A percentile compares a stretch with the other conserved stretches of the same genome.
Evolutionary conservation across 768 basidiomycete genomes (phyloP).

Genomic region (Gyrodon lividus): DNA sequence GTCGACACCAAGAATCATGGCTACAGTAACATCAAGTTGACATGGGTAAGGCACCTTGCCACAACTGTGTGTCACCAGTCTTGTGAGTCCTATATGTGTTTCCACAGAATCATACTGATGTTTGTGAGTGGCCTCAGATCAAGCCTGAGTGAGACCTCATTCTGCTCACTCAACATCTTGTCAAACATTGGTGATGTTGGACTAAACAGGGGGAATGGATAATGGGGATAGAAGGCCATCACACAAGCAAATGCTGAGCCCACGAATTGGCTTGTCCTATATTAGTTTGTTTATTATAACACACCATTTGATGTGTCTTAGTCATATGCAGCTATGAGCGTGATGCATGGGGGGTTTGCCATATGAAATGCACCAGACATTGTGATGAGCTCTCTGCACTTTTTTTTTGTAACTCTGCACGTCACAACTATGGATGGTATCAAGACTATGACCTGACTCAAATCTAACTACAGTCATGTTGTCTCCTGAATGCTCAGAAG

Average conservation of each 20-base stretch:
- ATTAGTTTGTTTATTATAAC: too few species aligned
- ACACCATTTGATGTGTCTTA: background rate
- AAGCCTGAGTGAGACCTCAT: conserved; percentile 4
- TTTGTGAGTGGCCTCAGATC: conserved; percentile 9
- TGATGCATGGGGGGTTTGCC: too few species aligned
- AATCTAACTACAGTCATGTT: too few species aligned
- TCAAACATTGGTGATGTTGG: background rate
- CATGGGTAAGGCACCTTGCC: conserved; percentile 30
- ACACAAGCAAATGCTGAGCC: background rate
- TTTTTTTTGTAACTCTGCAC: background rate
- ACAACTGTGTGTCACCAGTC: conserved; percentile 11
- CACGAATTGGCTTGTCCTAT: background rate
- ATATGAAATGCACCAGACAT: too few species aligned
- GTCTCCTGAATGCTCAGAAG: too few species aligned
- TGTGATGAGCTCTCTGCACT: background rate
- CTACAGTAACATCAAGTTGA: conserved; percentile 41
- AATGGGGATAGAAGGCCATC: background rate
- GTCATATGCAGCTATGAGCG: background rate
- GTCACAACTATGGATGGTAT: too few species aligned
- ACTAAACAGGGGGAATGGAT: conserved; percentile 3
- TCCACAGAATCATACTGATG: conserved; percentile 12
- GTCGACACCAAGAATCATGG: conserved; percentile 34
- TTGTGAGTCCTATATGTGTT: conserved; percentile 11
- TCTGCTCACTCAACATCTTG: background rate
- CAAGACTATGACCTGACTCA: too few species aligned